These are phyloP conservation scores for Globisporangium perplexum DNA, from an alignment of 352 stramenopile species.

Conservation along the genomic window DNA sequence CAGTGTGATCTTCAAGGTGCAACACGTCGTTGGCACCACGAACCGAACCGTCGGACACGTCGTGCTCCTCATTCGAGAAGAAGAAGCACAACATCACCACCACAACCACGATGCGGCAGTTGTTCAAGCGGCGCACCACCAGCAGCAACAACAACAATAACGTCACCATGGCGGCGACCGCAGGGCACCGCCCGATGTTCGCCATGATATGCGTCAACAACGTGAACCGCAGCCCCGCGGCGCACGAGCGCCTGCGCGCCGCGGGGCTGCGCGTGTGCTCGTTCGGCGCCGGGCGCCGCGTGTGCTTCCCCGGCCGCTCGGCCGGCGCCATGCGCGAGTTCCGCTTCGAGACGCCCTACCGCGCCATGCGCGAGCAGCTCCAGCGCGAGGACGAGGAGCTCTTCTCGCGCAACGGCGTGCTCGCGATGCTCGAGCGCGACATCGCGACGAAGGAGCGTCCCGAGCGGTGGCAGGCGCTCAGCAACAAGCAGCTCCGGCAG, in stretches of 20 bases:
- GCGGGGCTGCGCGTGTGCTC: slow-evolving; percentile 65
- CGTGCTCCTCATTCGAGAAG: too few species aligned
- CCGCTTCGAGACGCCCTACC: slow-evolving; percentile 68
- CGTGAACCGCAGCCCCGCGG: slow-evolving; percentile 80
- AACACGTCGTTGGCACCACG: too few species aligned
- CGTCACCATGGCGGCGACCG: not conserved
- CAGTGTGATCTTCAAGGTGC: too few species aligned
- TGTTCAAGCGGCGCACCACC: slow-evolving; percentile 7
- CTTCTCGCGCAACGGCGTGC: slow-evolving; percentile 58
- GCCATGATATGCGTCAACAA: slow-evolving; percentile 87
- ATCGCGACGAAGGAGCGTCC: slow-evolving; percentile 62
- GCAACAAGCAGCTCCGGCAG: slow-evolving; percentile 44
- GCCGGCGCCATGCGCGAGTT: slow-evolving; percentile 35
- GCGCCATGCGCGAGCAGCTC: slow-evolving; percentile 47
- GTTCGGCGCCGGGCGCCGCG: slow-evolving; percentile 54
- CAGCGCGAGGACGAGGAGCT: slow-evolving; percentile 42
- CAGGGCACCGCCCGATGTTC: slow-evolving; percentile 41
- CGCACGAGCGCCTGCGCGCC: slow-evolving; percentile 46
- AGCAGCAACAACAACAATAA: not conserved
- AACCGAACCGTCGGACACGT: too few species aligned
- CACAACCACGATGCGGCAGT: slow-evolving; percentile 11
- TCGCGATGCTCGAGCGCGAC: slow-evolving; percentile 68
- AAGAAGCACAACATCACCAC: too few species aligned
- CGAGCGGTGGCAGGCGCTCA: slow-evolving; percentile 73
- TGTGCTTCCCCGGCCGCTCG: slow-evolving; percentile 52